Conservation (phyloP, 306 rosid species). For the peach (Prunus persica) region DNA sequence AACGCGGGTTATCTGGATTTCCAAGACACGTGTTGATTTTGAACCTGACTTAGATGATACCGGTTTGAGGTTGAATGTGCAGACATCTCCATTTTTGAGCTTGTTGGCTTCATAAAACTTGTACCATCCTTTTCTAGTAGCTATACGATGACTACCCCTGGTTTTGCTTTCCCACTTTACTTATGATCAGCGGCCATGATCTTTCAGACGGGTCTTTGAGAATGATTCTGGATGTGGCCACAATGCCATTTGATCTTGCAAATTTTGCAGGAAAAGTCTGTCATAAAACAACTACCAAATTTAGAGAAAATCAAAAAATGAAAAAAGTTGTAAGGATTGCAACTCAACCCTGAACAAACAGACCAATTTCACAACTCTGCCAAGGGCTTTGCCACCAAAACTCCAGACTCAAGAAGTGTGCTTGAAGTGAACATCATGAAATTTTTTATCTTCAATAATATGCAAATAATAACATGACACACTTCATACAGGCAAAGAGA, state of each 20-base stretch:
- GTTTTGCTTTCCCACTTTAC: background rate
- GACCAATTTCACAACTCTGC: background rate
- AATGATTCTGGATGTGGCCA: background rate
- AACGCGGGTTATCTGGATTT: background rate
- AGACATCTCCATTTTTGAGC: background rate
- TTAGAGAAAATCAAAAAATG: background rate
- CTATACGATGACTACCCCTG: background rate
- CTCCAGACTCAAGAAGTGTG: background rate
- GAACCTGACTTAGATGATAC: background rate
- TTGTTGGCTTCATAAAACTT: background rate
- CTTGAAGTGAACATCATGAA: background rate
- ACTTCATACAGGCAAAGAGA: background rate
- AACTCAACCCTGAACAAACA: background rate
- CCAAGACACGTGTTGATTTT: background rate
- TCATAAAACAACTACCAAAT: background rate
- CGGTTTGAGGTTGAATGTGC: background rate
- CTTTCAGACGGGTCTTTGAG: background rate
- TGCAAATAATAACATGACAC: background rate
- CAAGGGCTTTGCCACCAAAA: background rate
- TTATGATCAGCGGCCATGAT: background rate
- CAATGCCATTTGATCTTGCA: background rate
- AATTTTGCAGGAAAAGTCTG: background rate
- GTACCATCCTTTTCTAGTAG: background rate
- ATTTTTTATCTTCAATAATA: background rate
- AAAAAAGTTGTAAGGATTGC: background rate